These are phyloP conservation scores for Cutaneotrichosporon sp. DNA, from an alignment of 1,284 basidiomycete species.

Conservation along the genomic window DNA sequence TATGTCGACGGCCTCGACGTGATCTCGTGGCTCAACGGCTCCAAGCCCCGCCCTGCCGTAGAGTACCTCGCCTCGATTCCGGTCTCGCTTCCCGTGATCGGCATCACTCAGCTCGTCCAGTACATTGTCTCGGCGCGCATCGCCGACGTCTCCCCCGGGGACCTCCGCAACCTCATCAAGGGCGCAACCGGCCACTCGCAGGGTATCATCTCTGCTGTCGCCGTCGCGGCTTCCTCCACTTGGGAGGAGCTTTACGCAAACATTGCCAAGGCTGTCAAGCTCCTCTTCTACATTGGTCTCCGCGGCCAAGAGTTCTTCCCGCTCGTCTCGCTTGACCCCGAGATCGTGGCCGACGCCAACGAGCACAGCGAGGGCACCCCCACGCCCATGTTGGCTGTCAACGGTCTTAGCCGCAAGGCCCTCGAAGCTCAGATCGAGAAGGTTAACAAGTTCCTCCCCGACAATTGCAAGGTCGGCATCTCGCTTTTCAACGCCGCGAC, in stretches of 20 bases:
- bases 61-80: conserved; percentile 93
- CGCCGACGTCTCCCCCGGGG: conserved; percentile 70
- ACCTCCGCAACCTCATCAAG: conserved; percentile 69
- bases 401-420: conserved; percentile 73
- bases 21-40: conserved; percentile 76
- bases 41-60: conserved; percentile 67
- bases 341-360: conserved; percentile 79
- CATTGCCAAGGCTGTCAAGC: conserved; percentile 76
- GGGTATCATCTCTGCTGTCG: conserved; percentile 89
- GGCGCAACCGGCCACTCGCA: conserved; percentile 97
- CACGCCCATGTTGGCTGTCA: conserved; percentile 88
- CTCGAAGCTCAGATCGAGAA: conserved; percentile 79
- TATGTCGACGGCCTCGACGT: conserved; percentile 82
- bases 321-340: conserved; percentile 83
- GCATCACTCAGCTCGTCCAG: conserved; percentile 90
- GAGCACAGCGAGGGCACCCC: conserved; percentile 92
- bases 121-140: conserved; percentile 80
- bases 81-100: conserved; percentile 93
- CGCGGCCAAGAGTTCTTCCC: conserved; percentile 95
- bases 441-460: conserved; percentile 82
- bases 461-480: conserved; percentile 74
- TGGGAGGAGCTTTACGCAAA: conserved; percentile 74
- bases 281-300: conserved; percentile 91
- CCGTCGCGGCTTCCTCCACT: conserved; percentile 74
- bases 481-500: conserved; percentile 90